Percentiles rank a stretch among this genome's conserved stretches.
These are phyloP conservation scores for Aspergillus floridensis DNA, from an alignment of 2,329 filamentous ascomycete genomes.

Conservation along the genomic window DNA sequence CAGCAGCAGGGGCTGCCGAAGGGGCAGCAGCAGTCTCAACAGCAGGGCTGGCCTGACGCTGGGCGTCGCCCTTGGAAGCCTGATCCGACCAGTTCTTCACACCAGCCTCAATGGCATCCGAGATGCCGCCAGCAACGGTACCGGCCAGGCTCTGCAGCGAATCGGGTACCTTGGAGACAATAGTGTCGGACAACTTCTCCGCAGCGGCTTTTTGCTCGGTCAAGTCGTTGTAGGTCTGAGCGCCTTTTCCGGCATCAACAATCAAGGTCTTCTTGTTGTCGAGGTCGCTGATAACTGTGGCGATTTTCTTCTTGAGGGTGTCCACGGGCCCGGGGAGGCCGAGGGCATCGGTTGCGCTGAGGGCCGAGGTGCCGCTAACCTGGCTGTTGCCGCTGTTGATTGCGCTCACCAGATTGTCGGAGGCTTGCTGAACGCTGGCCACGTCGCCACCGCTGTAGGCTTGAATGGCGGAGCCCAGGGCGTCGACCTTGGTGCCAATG, in stretches of 20 bases:
- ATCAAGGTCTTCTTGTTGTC: conserved; percentile 9
- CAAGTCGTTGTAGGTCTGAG: conserved; percentile 8
- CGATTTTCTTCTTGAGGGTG: conserved; percentile 12
- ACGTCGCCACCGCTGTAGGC: conserved; percentile 11
- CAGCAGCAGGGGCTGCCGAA: no score
- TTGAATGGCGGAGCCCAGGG: conserved; percentile 11
- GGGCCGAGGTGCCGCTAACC: conserved; percentile 6
- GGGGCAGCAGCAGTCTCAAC: no score
- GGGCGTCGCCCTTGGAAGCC: no score
- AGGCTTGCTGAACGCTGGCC: conserved; percentile 8
- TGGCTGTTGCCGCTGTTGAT: conserved; percentile 13
- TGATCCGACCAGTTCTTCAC: no score
- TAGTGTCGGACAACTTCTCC: conserved; percentile 4
- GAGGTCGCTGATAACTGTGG: conserved; percentile 3
- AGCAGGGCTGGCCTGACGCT: no score
- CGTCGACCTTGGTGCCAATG: conserved; percentile 14
- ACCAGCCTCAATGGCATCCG: no score
- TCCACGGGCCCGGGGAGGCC: conserved; percentile 14
- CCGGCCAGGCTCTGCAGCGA: no score
- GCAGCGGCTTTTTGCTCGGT: conserved; percentile 4
- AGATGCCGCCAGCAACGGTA: no score
- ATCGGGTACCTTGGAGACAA: conserved; percentile 8
- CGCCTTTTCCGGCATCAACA: conserved; percentile 10
- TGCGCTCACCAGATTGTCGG: conserved; percentile 10
- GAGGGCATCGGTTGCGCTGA: conserved; percentile 13